Percentiles rank a stretch among this genome's conserved stretches.
Evolutionary conservation across 2,329 filamentous ascomycete species (phyloP).

Genomic region (Penicillium sp.): DNA sequence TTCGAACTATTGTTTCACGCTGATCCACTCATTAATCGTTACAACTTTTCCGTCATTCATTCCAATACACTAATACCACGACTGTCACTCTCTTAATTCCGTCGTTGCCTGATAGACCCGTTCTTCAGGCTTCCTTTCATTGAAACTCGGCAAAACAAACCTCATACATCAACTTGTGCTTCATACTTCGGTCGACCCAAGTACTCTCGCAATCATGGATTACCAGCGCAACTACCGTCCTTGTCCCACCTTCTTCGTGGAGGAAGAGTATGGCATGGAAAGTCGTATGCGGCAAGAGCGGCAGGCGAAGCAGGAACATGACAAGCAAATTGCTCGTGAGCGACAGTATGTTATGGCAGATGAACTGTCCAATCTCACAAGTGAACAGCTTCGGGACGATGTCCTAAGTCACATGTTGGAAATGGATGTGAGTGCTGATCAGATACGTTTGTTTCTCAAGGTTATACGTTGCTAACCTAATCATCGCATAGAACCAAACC

Average conservation of each 20-base stretch:
- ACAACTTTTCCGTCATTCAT: constrained; percentile 59
- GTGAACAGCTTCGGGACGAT: constrained; percentile 90
- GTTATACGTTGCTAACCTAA: not conserved
- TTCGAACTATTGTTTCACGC: constrained; percentile 42
- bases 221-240: constrained; percentile 59
- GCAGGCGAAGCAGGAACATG: constrained; percentile 66
- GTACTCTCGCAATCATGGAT: constrained; percentile 50
- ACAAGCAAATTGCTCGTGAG: constrained; percentile 74
- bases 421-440: constrained; percentile 67
- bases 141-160: constrained; percentile 25
- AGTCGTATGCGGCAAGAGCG: constrained; percentile 48
- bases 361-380: constrained; percentile 79
- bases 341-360: constrained; percentile 84
- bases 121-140: constrained; percentile 46
- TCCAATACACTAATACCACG: constrained; percentile 40
- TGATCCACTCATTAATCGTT: constrained; percentile 47
- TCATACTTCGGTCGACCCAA: constrained; percentile 1
- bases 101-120: constrained; percentile 40
- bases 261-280: constrained; percentile 54
- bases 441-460: not conserved
- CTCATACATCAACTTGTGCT: constrained; percentile 12
- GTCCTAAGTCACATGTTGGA: constrained; percentile 90
- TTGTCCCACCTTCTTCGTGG: constrained; percentile 68
- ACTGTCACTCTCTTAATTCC: constrained; percentile 52
- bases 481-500: constrained; percentile 65